A percentile compares a stretch with the other conserved stretches of the same genome.
Conservation (phyloP, 129 eudicot species). For the Dittrichia graveolens region DNA sequence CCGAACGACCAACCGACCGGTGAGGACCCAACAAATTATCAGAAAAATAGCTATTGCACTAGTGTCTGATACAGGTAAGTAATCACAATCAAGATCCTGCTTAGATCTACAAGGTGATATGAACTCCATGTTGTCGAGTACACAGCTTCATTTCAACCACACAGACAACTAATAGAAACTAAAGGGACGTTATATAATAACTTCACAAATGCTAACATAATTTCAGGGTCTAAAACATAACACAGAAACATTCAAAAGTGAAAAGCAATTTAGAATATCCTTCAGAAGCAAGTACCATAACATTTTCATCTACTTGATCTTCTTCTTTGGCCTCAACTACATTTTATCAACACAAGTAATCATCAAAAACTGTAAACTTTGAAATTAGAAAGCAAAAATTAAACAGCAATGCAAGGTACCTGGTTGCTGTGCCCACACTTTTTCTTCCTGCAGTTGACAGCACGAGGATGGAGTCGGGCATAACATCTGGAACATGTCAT, state of each 20-base stretch:
- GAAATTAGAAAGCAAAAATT: no score
- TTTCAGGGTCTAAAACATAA: neutral
- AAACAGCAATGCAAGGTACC: constrained; percentile 9
- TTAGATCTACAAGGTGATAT: no score
- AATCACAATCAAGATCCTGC: no score
- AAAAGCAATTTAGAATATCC: neutral
- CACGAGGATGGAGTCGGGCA: constrained; percentile 65
- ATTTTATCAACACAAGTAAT: neutral
- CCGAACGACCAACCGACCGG: no score
- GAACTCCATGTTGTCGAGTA: no score
- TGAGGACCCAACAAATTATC: no score
- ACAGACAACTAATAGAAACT: no score
- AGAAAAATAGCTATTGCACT: neutral
- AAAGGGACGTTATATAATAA: no score
- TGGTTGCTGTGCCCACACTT: constrained; percentile 70
- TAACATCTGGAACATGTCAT: constrained; percentile 35
- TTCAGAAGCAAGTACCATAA: neutral
- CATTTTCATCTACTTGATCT: constrained; percentile 42
- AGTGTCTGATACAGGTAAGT: no score
- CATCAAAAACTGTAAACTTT: neutral
- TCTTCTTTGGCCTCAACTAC: constrained; percentile 73
- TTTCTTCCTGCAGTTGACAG: constrained; percentile 67
- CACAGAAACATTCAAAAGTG: constrained; percentile 10
- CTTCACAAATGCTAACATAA: no score
- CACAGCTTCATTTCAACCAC: no score